Conservation (phyloP, 495 filamentous ascomycete genomes). For the Trichoderma parareesei region DNA sequence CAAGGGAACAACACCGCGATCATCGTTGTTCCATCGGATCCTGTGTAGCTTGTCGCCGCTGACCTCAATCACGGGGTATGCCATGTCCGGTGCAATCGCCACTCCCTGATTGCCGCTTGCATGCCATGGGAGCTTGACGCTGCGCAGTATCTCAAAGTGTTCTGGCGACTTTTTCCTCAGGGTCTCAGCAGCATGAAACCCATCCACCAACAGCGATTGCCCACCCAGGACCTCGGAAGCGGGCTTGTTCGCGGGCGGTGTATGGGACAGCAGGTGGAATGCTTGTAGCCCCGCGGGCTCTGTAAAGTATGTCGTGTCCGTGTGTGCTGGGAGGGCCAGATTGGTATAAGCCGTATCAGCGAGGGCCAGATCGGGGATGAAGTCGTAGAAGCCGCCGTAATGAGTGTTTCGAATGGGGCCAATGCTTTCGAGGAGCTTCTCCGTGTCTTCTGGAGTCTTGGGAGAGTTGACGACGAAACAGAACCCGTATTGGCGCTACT, state of each 20-base stretch:
- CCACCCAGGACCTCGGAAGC: constrained; percentile 44
- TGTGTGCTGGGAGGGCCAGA: constrained; percentile 67
- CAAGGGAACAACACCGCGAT: constrained; percentile 56
- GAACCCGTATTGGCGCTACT: constrained; percentile 51
- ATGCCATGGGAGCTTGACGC: constrained; percentile 56
- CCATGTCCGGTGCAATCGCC: constrained; percentile 58
- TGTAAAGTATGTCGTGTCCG: constrained; percentile 89
- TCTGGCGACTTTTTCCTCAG: constrained; percentile 40
- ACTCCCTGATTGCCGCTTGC: constrained; percentile 78
- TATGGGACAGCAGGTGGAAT: constrained; percentile 82
- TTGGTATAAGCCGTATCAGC: constrained; percentile 94
- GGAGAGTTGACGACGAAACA: constrained; percentile 63
- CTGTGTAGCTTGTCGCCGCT: constrained; percentile 40
- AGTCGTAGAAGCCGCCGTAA: constrained; percentile 94
- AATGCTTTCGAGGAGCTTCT: constrained; percentile 66
- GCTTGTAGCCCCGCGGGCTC: constrained; percentile 84
- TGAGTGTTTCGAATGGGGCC: constrained; percentile 79
- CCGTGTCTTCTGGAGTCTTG: constrained; percentile 55
- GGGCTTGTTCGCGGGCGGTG: constrained; percentile 13
- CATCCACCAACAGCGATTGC: constrained; percentile 70
- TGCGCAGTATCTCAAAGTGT: constrained; percentile 45
- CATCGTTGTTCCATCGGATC: constrained; percentile 88
- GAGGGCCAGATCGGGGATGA: constrained; percentile 75
- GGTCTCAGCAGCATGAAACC: constrained; percentile 58
- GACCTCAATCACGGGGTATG: constrained; percentile 59